Evolutionary conservation across 257 asterid genomes (phyloP).

Genomic region (Orobanche coerulescens): DNA sequence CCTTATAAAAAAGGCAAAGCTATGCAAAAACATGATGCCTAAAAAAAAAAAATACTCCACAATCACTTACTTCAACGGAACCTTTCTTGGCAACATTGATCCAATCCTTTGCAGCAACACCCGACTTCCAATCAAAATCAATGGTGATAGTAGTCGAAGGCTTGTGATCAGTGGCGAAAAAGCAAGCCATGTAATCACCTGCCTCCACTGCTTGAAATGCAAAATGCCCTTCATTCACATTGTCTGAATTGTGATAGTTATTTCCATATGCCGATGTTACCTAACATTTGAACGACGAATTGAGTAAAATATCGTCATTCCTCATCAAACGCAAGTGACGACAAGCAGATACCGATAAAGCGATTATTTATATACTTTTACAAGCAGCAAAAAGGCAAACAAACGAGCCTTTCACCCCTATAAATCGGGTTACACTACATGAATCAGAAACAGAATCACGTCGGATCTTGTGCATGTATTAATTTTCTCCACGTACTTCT

Average conservation of each 20-base stretch:
- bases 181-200: slow-evolving; percentile 91
- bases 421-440: too few relatives aligned
- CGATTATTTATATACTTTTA: too few relatives aligned
- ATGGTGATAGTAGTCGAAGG: slow-evolving; percentile 49
- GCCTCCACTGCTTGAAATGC: slow-evolving; percentile 64
- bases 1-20: too few relatives aligned
- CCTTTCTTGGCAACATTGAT: slow-evolving; percentile 75
- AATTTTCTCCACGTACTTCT: too few relatives aligned
- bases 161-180: slow-evolving; percentile 51
- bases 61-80: slow-evolving; percentile 50
- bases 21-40: neutral
- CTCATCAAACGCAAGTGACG: neutral
- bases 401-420: too few relatives aligned
- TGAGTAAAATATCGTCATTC: neutral
- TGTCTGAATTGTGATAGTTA: slow-evolving; percentile 56
- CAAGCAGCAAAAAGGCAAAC: too few relatives aligned
- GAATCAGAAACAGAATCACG: too few relatives aligned
- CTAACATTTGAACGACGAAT: slow-evolving; percentile 25
- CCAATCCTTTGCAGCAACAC: slow-evolving; percentile 89
- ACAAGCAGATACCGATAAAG: neutral
- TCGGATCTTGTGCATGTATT: too few relatives aligned
- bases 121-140: slow-evolving; percentile 87
- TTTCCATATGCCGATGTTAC: slow-evolving; percentile 71
- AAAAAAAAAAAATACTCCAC: neutral
- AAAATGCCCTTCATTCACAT: slow-evolving; percentile 61